phyloP scores from a whole-genome alignment of 148 eudicot genomes.

The Vaccinium vitisidaea region DNA sequence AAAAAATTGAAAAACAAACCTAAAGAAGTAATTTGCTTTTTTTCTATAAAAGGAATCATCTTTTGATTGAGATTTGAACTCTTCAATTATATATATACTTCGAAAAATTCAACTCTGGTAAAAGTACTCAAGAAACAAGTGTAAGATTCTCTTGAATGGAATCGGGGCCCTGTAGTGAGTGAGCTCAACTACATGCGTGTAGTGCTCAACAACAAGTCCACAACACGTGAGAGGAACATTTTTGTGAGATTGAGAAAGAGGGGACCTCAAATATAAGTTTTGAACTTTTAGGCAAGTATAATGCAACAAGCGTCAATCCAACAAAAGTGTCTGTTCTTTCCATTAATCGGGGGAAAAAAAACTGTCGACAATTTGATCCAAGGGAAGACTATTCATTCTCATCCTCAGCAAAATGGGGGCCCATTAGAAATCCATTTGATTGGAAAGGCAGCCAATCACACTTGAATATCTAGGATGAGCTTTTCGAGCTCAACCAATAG shows the following conservation, averaged over 20 bases:
- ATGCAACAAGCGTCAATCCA: background rate
- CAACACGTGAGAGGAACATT: background rate
- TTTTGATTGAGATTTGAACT: background rate
- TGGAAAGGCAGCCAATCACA: slow-evolving; percentile 53
- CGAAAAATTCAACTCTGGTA: background rate
- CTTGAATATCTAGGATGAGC: slow-evolving; percentile 36
- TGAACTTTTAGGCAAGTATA: background rate
- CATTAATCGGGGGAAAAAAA: background rate
- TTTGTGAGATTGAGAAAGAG: background rate
- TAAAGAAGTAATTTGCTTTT: background rate
- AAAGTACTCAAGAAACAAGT: background rate
- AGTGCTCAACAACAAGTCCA: background rate
- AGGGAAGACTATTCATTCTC: slow-evolving; percentile 21
- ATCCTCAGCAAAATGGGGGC: slow-evolving; percentile 28
- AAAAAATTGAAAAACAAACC: too few relatives aligned
- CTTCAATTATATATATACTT: background rate
- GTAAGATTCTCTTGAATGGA: background rate
- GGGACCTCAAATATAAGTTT: background rate
- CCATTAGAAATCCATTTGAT: slow-evolving; percentile 50
- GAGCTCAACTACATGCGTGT: too few relatives aligned
- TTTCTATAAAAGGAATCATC: background rate
- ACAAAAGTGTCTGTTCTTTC: background rate
- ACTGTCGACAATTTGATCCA: background rate
- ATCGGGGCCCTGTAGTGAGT: too few relatives aligned
- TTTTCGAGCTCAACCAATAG: slow-evolving; percentile 53